Evolutionary conservation across 768 basidiomycete genomes (phyloP).

Genomic region (Pulveroboletus ravenelii): DNA sequence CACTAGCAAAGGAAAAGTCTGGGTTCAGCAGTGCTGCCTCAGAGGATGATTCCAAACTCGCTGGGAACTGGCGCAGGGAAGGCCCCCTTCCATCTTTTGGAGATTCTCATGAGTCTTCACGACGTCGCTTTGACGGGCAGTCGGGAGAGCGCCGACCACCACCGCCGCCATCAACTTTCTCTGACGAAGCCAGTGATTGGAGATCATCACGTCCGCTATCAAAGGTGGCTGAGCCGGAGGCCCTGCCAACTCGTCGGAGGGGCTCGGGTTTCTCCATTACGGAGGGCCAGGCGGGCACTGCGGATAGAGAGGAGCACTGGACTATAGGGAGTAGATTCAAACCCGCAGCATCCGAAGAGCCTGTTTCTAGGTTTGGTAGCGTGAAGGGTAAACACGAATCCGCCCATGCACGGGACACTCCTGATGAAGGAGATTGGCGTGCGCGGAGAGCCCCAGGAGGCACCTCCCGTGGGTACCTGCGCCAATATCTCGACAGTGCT

Average conservation of each 20-base stretch:
- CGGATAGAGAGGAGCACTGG: conserved; percentile 81
- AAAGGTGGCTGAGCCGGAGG: conserved; percentile 43
- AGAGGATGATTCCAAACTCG: conserved; percentile 79
- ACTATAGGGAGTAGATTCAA: conserved; percentile 70
- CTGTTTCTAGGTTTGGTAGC: conserved; percentile 42
- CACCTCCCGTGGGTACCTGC: conserved; percentile 59
- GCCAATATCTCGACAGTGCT: conserved; percentile 1
- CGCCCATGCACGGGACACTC: conserved; percentile 43
- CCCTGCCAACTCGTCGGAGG: conserved; percentile 48
- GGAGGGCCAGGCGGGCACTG: conserved; percentile 43
- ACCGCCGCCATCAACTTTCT: conserved; percentile 39
- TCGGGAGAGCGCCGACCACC: conserved; percentile 40
- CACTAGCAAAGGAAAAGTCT: conserved; percentile 69
- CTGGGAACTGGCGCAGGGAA: conserved; percentile 80
- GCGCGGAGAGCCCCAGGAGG: conserved; percentile 42
- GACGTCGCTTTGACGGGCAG: conserved; percentile 62
- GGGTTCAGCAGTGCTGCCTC: conserved; percentile 47
- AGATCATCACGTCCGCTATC: conserved; percentile 49
- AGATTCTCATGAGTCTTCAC: conserved; percentile 59
- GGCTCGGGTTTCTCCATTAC: conserved; percentile 51
- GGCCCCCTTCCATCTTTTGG: conserved; percentile 73
- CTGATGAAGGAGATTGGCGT: conserved; percentile 76
- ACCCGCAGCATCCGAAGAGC: conserved; percentile 41
- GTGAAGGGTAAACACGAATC: conserved; percentile 50
- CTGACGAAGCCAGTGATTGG: conserved; percentile 68